A percentile compares a stretch with the other conserved stretches of the same genome.
Evolutionary conservation across 352 stramenopile genomes (phyloP).

Genomic region (Globisporangium nunn): DNA sequence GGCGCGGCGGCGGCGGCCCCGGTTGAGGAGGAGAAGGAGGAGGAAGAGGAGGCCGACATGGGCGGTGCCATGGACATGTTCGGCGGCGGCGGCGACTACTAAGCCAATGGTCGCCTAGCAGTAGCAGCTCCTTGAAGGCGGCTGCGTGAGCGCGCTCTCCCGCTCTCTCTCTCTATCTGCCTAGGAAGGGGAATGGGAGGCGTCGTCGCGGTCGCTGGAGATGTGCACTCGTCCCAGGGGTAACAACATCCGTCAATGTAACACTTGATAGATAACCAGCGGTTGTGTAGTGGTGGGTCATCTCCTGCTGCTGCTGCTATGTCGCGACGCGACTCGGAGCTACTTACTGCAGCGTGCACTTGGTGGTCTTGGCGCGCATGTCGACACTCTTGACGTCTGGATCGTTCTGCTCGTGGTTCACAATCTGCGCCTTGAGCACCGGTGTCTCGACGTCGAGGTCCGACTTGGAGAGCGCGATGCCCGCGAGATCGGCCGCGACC

Average conservation of each 20-base stretch:
- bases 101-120: slow-evolving; percentile 20
- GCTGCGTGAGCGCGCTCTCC: not conserved
- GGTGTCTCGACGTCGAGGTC: slow-evolving; percentile 83
- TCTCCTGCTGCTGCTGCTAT: no score
- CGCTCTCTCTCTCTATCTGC: not conserved
- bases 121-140: not conserved
- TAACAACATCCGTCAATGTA: slow-evolving; percentile 68
- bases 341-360: slow-evolving; percentile 50
- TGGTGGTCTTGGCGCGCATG: slow-evolving; percentile 36
- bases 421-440: slow-evolving; percentile 88
- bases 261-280: slow-evolving; percentile 51
- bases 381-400: slow-evolving; percentile 78
- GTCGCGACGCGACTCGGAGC: not conserved
- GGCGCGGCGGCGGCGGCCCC: slow-evolving; percentile 38
- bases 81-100: slow-evolving; percentile 83
- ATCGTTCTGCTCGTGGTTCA: slow-evolving; percentile 91
- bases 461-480: slow-evolving; percentile 72
- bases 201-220: not conserved
- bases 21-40: slow-evolving; percentile 62
- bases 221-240: slow-evolving; percentile 17
- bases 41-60: slow-evolving; percentile 85
- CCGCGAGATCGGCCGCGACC: slow-evolving; percentile 76
- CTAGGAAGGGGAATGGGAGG: no score
- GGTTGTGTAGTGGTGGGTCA: not conserved
- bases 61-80: slow-evolving; percentile 88